Conservation (phyloP, 805 yeast genomes). For the Candida hungchunana region DNA sequence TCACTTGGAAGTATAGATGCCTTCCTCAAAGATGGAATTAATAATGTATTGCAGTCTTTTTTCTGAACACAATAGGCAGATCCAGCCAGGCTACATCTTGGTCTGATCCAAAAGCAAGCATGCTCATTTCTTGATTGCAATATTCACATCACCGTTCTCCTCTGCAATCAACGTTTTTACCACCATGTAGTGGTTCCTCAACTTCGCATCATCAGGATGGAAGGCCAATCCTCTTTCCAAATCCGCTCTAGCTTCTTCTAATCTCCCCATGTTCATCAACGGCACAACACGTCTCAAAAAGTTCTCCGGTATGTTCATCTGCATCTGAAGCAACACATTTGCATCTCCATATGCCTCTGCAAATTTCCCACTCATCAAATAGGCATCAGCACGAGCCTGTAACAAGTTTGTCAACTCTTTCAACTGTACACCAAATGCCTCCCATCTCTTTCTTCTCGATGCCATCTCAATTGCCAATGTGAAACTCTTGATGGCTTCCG, state of each 20-base stretch:
- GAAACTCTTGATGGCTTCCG: slow-evolving; percentile 61
- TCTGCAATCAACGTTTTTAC: slow-evolving; percentile 45
- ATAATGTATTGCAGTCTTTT: no score
- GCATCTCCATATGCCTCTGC: slow-evolving; percentile 65
- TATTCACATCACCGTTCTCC: slow-evolving; percentile 51
- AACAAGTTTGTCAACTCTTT: slow-evolving; percentile 64
- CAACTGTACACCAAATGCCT: slow-evolving; percentile 65
- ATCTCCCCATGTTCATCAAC: slow-evolving; percentile 55
- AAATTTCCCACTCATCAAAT: slow-evolving; percentile 49
- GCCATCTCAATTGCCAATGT: slow-evolving; percentile 66
- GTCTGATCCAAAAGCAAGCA: no score
- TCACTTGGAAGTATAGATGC: no score
- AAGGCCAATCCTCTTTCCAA: slow-evolving; percentile 73
- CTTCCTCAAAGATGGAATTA: no score
- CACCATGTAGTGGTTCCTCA: slow-evolving; percentile 43
- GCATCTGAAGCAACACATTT: slow-evolving; percentile 35
- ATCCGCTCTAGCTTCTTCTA: slow-evolving; percentile 57
- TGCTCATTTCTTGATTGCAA: no score
- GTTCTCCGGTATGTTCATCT: slow-evolving; percentile 53
- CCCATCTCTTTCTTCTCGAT: slow-evolving; percentile 65
- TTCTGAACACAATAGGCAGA: no score
- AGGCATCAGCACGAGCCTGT: slow-evolving; percentile 69
- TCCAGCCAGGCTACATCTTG: no score
- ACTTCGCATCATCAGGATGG: slow-evolving; percentile 46
- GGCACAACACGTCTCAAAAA: slow-evolving; percentile 70